Base-by-base conservation (phyloP, 176 grass and related monocot genomes). In the Raddia distichophylla region DNA sequence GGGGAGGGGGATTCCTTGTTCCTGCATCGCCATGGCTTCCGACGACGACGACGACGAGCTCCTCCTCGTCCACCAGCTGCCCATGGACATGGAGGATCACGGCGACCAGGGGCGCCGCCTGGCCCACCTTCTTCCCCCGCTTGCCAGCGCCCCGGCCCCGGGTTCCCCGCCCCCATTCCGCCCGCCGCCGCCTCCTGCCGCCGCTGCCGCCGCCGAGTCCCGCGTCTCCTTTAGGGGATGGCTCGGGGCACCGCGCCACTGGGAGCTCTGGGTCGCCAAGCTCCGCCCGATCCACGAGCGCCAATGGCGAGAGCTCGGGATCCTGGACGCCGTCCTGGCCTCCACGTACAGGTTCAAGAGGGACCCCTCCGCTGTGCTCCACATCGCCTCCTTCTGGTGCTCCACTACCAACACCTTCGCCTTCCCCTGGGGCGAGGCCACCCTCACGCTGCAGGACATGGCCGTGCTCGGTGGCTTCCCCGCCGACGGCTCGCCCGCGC, bases 361-460 rank as follows among this genome's bases (percentile, higher is more conserved):
- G 47, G 92, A 94, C 71, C 22, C 88, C 52, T 37, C 84, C 43
- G 43, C 59, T 5, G 33, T 98, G 1, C 84, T 94, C 45, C 74
- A 91, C 65, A 69, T 94, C 65, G 72, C 89, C 71, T 86, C 88
- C 52, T 89, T 91, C 79, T 98, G 95, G 95, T 93, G 34, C 37
- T 81, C 85, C 17, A 19, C 70, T 49, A 94, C 95, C 45, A 84
- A 57, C 71, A 84, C 90, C 55, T 94, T 98, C 45, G 86, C 88
- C 66, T 94, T 98, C 68, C 95, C 95, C 8, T 98, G 95, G 95
- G 95, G 86, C 43, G 92, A 98, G 86, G 88, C 91, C 65, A 98
- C 95, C 47, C 20, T 98, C 33, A 89, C 90, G 4, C 82, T 98
- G 60, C 81, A 94, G 42, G 95, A 98, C 71, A 70, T 84, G 43